phyloP scores from a whole-genome alignment of 805 yeast genomes.

The Sugiyamaella chiloensis region DNA sequence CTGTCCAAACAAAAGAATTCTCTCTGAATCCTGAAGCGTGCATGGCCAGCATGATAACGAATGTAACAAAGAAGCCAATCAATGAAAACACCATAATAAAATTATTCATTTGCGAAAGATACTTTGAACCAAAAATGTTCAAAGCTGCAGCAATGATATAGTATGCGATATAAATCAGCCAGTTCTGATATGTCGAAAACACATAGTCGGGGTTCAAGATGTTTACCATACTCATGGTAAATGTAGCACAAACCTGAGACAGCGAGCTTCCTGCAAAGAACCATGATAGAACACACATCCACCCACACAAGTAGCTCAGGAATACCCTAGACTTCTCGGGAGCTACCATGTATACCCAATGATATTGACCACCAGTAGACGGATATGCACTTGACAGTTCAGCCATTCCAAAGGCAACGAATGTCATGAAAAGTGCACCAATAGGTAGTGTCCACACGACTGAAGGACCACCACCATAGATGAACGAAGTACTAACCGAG shows the following conservation, averaged over 20 bases:
- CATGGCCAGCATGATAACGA: slow-evolving; percentile 5
- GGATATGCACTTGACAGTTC: slow-evolving; percentile 7
- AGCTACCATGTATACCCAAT: slow-evolving; percentile 9
- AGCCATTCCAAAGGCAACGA: slow-evolving; percentile 7
- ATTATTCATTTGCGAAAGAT: neutral
- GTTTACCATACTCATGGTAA: slow-evolving; percentile 1
- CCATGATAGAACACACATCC: slow-evolving; percentile 2
- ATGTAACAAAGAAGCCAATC: slow-evolving; percentile 1
- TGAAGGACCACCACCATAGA: slow-evolving; percentile 6
- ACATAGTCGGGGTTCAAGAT: neutral
- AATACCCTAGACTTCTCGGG: neutral
- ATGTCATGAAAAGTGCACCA: slow-evolving; percentile 2
- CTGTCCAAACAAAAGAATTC: slow-evolving; percentile 6
- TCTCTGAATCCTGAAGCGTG: slow-evolving; percentile 5
- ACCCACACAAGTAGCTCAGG: neutral
- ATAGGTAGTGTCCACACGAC: slow-evolving; percentile 4
- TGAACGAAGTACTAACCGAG: slow-evolving; percentile 2
- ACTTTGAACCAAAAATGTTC: neutral
- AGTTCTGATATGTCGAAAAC: neutral
- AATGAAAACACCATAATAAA: slow-evolving; percentile 4
- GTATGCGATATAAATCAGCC: slow-evolving; percentile 1
- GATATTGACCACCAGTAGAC: slow-evolving; percentile 8
- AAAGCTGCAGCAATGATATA: neutral
- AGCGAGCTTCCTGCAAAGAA: slow-evolving; percentile 4
- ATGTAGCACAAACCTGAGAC: slow-evolving; percentile 4